phyloP scores from a whole-genome alignment of 2,329 filamentous ascomycete species.

The Colletotrichum sp. region DNA sequence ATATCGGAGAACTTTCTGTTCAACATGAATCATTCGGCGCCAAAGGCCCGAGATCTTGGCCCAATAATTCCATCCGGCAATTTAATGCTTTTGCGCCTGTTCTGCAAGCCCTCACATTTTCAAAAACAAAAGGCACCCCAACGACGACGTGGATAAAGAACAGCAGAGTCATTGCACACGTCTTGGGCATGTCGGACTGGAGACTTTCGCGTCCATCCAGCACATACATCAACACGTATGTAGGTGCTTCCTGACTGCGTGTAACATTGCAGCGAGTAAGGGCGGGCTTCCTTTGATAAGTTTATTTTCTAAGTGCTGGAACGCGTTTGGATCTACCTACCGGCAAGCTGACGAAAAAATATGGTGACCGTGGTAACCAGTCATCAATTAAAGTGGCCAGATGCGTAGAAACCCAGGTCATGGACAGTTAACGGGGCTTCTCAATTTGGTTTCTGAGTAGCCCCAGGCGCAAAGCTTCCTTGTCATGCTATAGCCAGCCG shows the following conservation, averaged over 20 bases:
- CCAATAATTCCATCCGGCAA: not conserved
- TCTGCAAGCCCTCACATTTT: not conserved
- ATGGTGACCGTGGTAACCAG: not conserved
- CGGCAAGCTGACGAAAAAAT: not conserved
- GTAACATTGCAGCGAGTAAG: too few relatives aligned
- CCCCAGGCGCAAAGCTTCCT: too few relatives aligned
- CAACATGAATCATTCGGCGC: not conserved
- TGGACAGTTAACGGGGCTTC: too few relatives aligned
- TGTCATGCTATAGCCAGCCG: too few relatives aligned
- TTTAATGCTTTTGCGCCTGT: rapidly evolving
- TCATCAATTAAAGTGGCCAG: not conserved
- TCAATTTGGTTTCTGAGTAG: too few relatives aligned
- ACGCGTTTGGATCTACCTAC: too few relatives aligned
- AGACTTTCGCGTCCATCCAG: too few relatives aligned
- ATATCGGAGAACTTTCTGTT: not conserved
- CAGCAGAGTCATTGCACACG: not conserved
- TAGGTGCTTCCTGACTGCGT: rapidly evolving
- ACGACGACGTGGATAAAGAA: not conserved
- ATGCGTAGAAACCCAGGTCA: too few relatives aligned
- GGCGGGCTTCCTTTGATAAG: too few relatives aligned
- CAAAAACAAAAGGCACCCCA: not conserved
- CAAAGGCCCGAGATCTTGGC: not conserved
- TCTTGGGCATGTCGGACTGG: too few relatives aligned
- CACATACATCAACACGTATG: too few relatives aligned
- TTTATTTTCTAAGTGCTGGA: too few relatives aligned